A percentile compares a stretch with the other conserved stretches of the same genome.
phyloP scores from a whole-genome alignment of 106 monocot genomes.

The Amphibolis antarctica region DNA sequence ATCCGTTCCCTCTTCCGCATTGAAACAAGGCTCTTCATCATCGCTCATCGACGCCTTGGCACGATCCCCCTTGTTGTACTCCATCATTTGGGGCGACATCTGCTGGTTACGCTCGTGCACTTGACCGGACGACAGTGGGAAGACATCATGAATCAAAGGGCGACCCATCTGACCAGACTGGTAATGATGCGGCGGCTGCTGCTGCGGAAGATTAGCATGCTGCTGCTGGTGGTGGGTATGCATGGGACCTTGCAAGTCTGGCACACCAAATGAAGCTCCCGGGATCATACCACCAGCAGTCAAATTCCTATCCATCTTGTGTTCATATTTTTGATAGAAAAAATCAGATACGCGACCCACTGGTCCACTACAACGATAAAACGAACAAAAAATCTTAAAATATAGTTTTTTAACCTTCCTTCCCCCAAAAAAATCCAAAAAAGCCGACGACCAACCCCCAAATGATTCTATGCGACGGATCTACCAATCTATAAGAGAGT shows the following conservation, averaged over 20 bases:
- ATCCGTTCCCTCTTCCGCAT: slow-evolving; percentile 34
- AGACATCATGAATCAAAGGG: slow-evolving; percentile 24
- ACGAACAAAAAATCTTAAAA: not conserved
- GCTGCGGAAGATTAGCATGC: slow-evolving; percentile 9
- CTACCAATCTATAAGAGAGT: not conserved
- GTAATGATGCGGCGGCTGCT: slow-evolving; percentile 8
- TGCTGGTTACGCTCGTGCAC: slow-evolving; percentile 7
- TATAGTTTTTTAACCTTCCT: not conserved
- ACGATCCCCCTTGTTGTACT: slow-evolving; percentile 13
- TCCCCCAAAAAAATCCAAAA: not conserved
- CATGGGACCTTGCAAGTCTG: slow-evolving; percentile 35
- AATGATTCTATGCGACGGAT: not conserved
- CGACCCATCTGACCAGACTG: slow-evolving; percentile 14
- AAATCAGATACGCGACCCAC: not conserved
- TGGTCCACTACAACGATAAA: too few species aligned
- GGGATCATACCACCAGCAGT: slow-evolving; percentile 26
- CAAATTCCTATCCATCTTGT: slow-evolving; percentile 32
- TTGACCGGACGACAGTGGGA: slow-evolving; percentile 10
- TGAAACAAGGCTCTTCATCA: slow-evolving; percentile 39
- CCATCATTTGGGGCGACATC: not conserved
- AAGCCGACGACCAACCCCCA: not conserved
- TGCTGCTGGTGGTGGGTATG: slow-evolving; percentile 29
- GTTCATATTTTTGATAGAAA: not conserved
- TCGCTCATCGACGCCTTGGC: slow-evolving; percentile 24
- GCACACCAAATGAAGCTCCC: slow-evolving; percentile 20